Conservation (phyloP, 2,329 filamentous ascomycete species). For the Alternaria sp. region DNA sequence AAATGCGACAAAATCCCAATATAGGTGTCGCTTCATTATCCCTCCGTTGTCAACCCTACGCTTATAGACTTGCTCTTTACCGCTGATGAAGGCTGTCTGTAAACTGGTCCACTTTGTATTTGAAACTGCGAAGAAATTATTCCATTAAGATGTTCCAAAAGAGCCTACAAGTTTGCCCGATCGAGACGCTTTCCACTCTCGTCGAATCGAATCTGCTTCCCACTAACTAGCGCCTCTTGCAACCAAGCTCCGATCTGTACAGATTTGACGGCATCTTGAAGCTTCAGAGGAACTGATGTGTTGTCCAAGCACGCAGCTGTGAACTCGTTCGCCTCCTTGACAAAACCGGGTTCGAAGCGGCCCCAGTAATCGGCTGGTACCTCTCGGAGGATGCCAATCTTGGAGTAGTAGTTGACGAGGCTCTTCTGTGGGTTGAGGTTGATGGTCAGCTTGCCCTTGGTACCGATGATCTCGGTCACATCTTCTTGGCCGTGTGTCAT, state of each 20-base stretch:
- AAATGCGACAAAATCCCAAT: no score
- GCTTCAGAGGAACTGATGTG: conserved; percentile 47
- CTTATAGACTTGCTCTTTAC: no score
- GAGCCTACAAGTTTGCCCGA: conserved; percentile 26
- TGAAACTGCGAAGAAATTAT: no score
- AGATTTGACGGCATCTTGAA: conserved; percentile 48
- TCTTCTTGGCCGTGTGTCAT: conserved; percentile 52
- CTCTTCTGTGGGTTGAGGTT: conserved; percentile 44
- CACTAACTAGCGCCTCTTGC: conserved; percentile 65
- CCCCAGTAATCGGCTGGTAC: conserved; percentile 53
- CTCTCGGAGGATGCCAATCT: conserved; percentile 49
- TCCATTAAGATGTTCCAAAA: no score
- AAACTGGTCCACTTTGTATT: no score
- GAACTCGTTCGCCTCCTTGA: conserved; percentile 54
- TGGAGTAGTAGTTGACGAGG: conserved; percentile 47
- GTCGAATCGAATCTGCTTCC: conserved; percentile 62
- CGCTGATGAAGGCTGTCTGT: no score
- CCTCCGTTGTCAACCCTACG: no score
- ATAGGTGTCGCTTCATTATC: no score
- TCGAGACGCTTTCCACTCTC: conserved; percentile 34
- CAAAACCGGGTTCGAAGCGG: conserved; percentile 54
- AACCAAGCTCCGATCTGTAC: conserved; percentile 58
- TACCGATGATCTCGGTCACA: conserved; percentile 6
- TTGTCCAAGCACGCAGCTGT: conserved; percentile 49
- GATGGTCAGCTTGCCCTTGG: conserved; percentile 16